A percentile compares a stretch with the other conserved stretches of the same genome.
These are phyloP conservation scores for Neohortaea acidophila DNA, from an alignment of 495 filamentous ascomycete genomes.

Conservation along the genomic window DNA sequence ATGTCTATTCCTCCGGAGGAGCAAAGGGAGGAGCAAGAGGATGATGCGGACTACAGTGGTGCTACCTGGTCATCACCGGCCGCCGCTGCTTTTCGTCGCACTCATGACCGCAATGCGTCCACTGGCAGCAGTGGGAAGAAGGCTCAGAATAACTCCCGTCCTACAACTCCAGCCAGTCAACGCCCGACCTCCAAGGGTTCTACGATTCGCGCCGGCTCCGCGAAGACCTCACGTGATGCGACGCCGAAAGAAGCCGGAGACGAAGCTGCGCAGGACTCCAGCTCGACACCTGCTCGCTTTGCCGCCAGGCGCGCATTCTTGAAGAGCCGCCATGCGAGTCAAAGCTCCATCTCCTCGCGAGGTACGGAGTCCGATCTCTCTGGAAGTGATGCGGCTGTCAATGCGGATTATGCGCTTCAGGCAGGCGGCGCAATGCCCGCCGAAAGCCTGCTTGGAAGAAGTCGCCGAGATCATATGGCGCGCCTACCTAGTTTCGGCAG, in stretches of 20 bases:
- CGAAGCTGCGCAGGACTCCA: constrained; percentile 4
- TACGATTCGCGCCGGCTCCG: constrained; percentile 11
- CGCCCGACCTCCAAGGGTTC: constrained; percentile 19
- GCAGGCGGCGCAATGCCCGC: constrained; percentile 61
- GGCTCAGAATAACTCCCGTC: constrained; percentile 2
- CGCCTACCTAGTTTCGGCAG: constrained; percentile 82
- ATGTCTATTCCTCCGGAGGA: constrained; percentile 16
- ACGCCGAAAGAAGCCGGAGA: not conserved
- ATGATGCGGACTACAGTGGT: not conserved
- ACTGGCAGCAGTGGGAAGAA: constrained; percentile 11
- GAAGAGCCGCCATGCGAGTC: constrained; percentile 55
- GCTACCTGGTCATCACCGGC: constrained; percentile 27
- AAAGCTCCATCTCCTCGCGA: constrained; percentile 66
- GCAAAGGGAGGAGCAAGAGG: constrained; percentile 16
- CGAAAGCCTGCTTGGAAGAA: constrained; percentile 30
- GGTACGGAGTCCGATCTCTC: constrained; percentile 41
- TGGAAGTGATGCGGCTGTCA: constrained; percentile 53
- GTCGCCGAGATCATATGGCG: constrained; percentile 37
- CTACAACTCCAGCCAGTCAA: constrained; percentile 5
- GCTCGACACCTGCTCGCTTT: constrained; percentile 21
- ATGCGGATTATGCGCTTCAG: constrained; percentile 75
- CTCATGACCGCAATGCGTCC: constrained; percentile 17
- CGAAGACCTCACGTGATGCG: not conserved
- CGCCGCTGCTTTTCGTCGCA: constrained; percentile 26
- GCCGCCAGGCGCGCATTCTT: constrained; percentile 53